Evolutionary conservation across 257 asterid genomes (phyloP), one percentile per base, ranked within the genome.

Genomic region (Plantago ovata): DNA sequence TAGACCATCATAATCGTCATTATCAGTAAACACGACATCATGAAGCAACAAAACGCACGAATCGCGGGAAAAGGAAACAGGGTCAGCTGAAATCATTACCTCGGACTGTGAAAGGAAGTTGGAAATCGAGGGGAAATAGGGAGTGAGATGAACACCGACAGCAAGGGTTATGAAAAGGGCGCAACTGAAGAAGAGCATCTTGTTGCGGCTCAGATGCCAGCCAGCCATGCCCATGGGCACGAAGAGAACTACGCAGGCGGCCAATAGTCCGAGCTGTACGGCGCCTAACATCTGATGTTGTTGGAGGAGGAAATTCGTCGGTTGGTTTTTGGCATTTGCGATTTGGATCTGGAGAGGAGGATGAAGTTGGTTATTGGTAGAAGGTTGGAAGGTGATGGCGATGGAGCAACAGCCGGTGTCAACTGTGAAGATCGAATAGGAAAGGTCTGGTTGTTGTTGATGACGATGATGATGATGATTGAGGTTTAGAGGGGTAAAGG

Each of bases 141-240:
- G 97, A 73, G 84, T 82, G 66, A 89, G 62, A 66, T 93, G 97
- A 70, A 93, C 95, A 63, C 96, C 82, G 47, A 93, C 92, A 49
- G 99, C 95, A 19, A 93, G 94, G n/a, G 97, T 84, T 53, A 93
- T 89, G 80, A 93, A 93, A 43, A 86, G 85, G 65, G 99, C 95
- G 65, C 99, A 79, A 72, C 99, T 93, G 81, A 93, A 93, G 68
- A 93, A 86, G 23, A 93, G 87, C 83, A 93, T 73, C 77, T 86
- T 89, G 84, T 89, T 93, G 32, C 99, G 95, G 71, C 97, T 93
- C 72, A 93, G 71, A 73, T 86, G 97, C 96, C 96, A 89, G 40
- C 99, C 99, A 48, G 99, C 97, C 97, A 93, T 86, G 41, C 89
- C 96, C 84, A 93, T 74, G 21, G 99, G 97, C 39, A 93, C 96